Evolutionary conservation across 2,329 filamentous ascomycete genomes (phyloP).

Genomic region (Alternaria arbusti): DNA sequence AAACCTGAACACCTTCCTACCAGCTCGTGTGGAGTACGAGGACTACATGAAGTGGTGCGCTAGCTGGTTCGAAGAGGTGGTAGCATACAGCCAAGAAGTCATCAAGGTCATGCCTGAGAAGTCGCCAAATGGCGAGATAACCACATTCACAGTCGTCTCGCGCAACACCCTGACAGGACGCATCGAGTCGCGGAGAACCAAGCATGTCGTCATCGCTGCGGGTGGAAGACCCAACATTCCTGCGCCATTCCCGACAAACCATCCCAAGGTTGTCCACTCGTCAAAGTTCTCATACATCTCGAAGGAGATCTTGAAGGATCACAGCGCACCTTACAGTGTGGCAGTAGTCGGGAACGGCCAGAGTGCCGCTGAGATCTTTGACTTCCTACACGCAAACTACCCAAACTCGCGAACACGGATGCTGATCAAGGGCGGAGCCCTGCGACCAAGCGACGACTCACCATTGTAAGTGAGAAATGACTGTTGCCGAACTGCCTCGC

Average conservation of each 20-base stretch:
- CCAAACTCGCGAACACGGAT: conserved; percentile 80
- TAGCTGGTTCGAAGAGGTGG: conserved; percentile 73
- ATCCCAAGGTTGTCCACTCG: conserved; percentile 83
- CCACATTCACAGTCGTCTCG: conserved; percentile 72
- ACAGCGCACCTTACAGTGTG: conserved; percentile 69
- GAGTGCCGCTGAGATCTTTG: conserved; percentile 94
- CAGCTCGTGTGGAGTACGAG: conserved; percentile 86
- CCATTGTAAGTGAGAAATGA: conserved; percentile 74
- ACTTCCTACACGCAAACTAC: conserved; percentile 81
- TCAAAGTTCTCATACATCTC: conserved; percentile 78
- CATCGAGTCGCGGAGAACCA: conserved; percentile 61
- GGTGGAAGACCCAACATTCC: conserved; percentile 76
- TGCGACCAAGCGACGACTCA: conserved; percentile 92
- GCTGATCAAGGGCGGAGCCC: conserved; percentile 80
- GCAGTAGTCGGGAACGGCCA: conserved; percentile 90
- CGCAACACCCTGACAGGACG: conserved; percentile 66
- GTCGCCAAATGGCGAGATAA: conserved; percentile 59
- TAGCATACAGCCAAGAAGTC: conserved; percentile 81
- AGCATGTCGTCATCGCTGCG: conserved; percentile 73
- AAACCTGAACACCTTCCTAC: conserved; percentile 88
- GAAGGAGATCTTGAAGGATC: conserved; percentile 64
- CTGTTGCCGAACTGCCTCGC: conserved; percentile 1
- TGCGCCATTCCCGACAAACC: conserved; percentile 68
- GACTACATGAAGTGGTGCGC: conserved; percentile 96
- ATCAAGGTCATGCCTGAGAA: conserved; percentile 70